Evolutionary conservation across 2,329 filamentous ascomycete genomes (phyloP), one percentile per base, ranked within the genome.

Genomic region (Huntiella moniliformis): DNA sequence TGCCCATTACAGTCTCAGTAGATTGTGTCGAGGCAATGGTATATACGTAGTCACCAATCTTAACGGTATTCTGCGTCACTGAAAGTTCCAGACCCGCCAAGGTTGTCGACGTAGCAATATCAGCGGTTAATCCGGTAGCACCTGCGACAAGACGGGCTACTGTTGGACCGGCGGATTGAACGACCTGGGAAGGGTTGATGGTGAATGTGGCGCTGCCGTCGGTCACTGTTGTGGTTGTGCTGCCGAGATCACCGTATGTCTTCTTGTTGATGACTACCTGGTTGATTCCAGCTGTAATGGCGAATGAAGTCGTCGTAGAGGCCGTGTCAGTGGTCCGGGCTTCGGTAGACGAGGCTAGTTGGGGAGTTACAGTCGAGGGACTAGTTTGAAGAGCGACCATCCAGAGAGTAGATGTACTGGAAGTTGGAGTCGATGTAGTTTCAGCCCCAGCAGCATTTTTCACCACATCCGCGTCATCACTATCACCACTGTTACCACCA

Each of bases 211-310:
- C 59, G 16, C 54, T 58, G 22, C 56, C 56, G 3, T 69, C 59
- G 1, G 62, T 61, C 4, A 71, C 63, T 2, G 60, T 64, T 10
- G 58, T 63, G 0, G 63, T 68, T 4, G 55, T 57, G 4, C 60
- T 53, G 11, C 57, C 55, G 31, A 63, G 58, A 45, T 63, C 58
- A 0, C 56, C 57, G 45, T 69, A 63, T 0, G 67, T 72, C 44
- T 62, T 56, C 33, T 58, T 59, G 49, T 68, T 65, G 48, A 73
- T 67, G 44, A 70, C 56, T 4, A 73, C 67, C 33, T 60, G 56
- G 34, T 59, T 57, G 3, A 63, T 65, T 39, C 62, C 63, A 8
- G 68, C 63, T 12, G 61, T 66, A 3, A 74, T 55, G 1, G 59
- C 63, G 48, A 67, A 64, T 15, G 50, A 50, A 13, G 45, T 47